A percentile compares a stretch with the other conserved stretches of the same genome.
phyloP scores from a whole-genome alignment of 1,284 basidiomycete species.

The Cutaneotrichosporon daszewskae region DNA sequence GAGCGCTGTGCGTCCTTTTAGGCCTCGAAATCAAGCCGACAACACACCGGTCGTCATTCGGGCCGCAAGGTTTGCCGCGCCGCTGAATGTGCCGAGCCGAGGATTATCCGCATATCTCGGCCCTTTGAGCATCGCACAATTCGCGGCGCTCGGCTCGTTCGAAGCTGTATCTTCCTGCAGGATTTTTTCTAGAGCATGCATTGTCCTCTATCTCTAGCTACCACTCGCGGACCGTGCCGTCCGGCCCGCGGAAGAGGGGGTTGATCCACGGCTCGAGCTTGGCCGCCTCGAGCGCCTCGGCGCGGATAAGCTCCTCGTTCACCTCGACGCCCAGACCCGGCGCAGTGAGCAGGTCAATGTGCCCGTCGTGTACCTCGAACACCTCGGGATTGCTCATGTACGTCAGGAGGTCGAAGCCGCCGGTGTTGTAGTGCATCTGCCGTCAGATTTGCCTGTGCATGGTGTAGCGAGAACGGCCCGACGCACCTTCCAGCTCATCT shows the following conservation, averaged over 20 bases:
- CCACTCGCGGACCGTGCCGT: slow-evolving; percentile 57
- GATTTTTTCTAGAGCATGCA: no score
- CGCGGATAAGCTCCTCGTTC: slow-evolving; percentile 60
- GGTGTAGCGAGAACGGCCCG: background rate
- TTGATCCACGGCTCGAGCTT: slow-evolving; percentile 54
- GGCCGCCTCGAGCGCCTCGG: slow-evolving; percentile 49
- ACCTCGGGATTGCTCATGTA: slow-evolving; percentile 55
- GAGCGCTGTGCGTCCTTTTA: background rate
- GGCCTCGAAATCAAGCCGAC: background rate
- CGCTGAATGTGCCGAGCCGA: background rate
- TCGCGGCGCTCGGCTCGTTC: no score
- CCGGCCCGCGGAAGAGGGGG: slow-evolving; percentile 57
- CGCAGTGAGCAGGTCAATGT: slow-evolving; percentile 56
- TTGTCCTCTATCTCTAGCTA: slow-evolving; percentile 25
- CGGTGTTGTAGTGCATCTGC: slow-evolving; percentile 67
- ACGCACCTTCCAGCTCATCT: slow-evolving; percentile 45
- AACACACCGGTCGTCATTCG: background rate
- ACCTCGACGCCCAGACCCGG: slow-evolving; percentile 66
- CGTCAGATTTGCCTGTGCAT: background rate
- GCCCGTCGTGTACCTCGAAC: slow-evolving; percentile 60
- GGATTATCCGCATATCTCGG: background rate
- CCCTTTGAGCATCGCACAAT: no score
- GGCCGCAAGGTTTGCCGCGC: background rate
- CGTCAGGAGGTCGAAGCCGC: slow-evolving; percentile 62
- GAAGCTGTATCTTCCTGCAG: slow-evolving; percentile 1